Evolutionary conservation across 2,329 filamentous ascomycete species (phyloP).

Genomic region (Sporothrix humicola): DNA sequence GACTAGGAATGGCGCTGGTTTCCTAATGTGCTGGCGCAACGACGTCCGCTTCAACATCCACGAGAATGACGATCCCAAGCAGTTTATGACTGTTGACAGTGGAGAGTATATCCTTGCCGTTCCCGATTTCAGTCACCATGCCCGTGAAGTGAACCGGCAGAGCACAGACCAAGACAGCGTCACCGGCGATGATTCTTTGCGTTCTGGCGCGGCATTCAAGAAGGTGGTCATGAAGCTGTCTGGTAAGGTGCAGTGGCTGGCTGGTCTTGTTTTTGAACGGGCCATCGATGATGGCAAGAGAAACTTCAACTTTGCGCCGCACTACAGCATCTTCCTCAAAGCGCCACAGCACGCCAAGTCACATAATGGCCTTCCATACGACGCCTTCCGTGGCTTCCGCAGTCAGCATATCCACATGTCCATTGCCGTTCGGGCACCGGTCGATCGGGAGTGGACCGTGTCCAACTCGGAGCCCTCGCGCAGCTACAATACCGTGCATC

Average conservation of each 20-base stretch:
- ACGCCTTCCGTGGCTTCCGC: conserved; percentile 95
- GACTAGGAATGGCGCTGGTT: conserved; percentile 89
- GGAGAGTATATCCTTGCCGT: conserved; percentile 94
- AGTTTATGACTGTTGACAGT: conserved; percentile 95
- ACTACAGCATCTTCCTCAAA: conserved; percentile 88
- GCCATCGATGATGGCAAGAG: conserved; percentile 73
- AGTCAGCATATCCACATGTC: conserved; percentile 97
- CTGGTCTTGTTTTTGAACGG: conserved; percentile 89
- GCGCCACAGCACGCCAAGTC: conserved; percentile 75
- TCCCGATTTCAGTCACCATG: conserved; percentile 89
- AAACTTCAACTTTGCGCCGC: conserved; percentile 87
- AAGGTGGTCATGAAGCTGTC: conserved; percentile 99
- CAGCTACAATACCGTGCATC: conserved; percentile 95
- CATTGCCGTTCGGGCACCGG: conserved; percentile 84
- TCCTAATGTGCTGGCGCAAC: conserved; percentile 98
- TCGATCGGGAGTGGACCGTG: conserved; percentile 83
- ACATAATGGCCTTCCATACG: conserved; percentile 66
- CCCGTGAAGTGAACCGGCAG: conserved; percentile 65
- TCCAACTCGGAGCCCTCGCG: conserved; percentile 75
- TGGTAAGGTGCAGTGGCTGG: conserved; percentile 91
- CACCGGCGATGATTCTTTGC: conserved; percentile 67
- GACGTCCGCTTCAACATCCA: conserved; percentile 89
- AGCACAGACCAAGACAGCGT: conserved; percentile 63
- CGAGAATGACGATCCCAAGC: conserved; percentile 82
- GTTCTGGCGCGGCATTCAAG: conserved; percentile 84